Conservation (phyloP, 192 early-diverging fungal genomes). For the Coemansia aciculifera region DNA sequence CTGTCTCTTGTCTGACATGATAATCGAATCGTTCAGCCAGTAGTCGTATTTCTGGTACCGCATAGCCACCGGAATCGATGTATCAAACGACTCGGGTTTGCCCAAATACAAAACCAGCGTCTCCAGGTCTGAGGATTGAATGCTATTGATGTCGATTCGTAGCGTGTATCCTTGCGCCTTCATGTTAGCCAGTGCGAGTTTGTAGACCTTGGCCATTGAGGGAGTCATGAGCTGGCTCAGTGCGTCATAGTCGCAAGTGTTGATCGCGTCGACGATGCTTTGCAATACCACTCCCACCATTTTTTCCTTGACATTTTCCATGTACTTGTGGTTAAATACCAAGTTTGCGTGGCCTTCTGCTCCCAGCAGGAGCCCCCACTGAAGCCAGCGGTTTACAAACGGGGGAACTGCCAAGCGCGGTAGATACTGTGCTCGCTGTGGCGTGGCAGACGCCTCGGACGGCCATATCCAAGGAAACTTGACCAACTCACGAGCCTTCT, state of each 20-base stretch:
- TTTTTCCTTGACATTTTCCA: conserved; percentile 8
- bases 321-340: conserved; percentile 5
- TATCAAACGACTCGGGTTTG: conserved; percentile 19
- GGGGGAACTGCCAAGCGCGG: neutral
- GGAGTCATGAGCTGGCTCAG: conserved; percentile 19
- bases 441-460: conserved; percentile 6
- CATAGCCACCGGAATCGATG: conserved; percentile 11
- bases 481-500: conserved; percentile 19
- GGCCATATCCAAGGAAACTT: conserved; percentile 43
- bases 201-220: conserved; percentile 21
- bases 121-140: neutral
- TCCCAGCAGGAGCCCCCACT: neutral
- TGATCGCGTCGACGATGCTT: conserved; percentile 17
- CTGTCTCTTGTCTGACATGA: neutral
- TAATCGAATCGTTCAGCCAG: neutral
- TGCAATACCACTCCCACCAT: conserved; percentile 11
- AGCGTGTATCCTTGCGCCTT: conserved; percentile 18
- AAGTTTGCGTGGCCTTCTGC: neutral
- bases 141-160: neutral
- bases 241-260: conserved; percentile 12
- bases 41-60: conserved; percentile 9
- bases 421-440: neutral
- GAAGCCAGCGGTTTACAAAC: neutral
- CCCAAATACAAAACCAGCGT: conserved; percentile 6
- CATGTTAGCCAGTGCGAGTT: conserved; percentile 17